phyloP scores from a whole-genome alignment of 352 stramenopile genomes.

The Plasmopara halstedii region DNA sequence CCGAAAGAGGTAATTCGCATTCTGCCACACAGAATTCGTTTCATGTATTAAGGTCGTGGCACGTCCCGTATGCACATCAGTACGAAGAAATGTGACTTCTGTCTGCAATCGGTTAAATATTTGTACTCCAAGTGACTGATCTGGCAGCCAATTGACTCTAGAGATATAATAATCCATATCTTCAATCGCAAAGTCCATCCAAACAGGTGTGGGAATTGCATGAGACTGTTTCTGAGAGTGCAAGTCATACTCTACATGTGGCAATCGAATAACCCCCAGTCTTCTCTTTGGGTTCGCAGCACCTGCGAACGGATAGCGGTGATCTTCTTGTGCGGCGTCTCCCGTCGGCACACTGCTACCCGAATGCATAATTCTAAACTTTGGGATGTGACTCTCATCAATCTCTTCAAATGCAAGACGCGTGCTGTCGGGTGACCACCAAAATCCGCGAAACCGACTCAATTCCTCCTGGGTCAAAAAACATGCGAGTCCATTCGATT shows the following conservation, averaged over 20 bases:
- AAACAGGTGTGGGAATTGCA: constrained; percentile 42
- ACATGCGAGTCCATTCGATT: constrained; percentile 93
- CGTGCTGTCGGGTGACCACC: constrained; percentile 88
- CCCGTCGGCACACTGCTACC: constrained; percentile 60
- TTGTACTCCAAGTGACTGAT: constrained; percentile 90
- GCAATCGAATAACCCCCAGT: constrained; percentile 59
- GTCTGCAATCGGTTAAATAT: constrained; percentile 78
- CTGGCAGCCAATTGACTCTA: constrained; percentile 91
- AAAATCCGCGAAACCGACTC: constrained; percentile 94
- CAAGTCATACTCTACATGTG: constrained; percentile 8
- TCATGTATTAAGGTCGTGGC: constrained; percentile 83
- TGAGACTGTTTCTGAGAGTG: constrained; percentile 3
- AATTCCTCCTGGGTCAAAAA: constrained; percentile 98
- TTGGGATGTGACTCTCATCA: constrained; percentile 90
- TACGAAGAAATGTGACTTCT: constrained; percentile 60
- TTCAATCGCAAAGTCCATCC: constrained; percentile 57
- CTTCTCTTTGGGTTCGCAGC: constrained; percentile 85
- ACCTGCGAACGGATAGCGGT: constrained; percentile 92
- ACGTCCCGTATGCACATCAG: constrained; percentile 66
- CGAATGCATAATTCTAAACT: constrained; percentile 95
- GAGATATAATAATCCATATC: constrained; percentile 87
- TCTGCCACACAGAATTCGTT: constrained; percentile 90
- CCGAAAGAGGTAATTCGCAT: constrained; percentile 91
- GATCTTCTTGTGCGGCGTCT: constrained; percentile 58
- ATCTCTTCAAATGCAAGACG: constrained; percentile 88